phyloP scores from a whole-genome alignment of 805 yeast genomes.

The Candida germanica region DNA sequence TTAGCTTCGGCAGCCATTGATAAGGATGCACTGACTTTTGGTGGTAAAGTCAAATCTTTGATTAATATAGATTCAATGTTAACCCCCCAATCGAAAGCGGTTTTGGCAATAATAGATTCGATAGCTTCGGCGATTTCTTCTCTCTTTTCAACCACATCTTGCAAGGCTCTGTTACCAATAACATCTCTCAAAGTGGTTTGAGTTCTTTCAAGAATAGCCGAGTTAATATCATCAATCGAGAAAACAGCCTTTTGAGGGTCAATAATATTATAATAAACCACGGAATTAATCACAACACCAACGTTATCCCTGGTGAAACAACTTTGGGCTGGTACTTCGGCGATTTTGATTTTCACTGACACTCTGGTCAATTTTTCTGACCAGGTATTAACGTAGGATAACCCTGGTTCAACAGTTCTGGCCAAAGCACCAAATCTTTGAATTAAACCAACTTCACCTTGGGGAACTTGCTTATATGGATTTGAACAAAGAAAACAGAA shows the following conservation, averaged over 20 bases:
- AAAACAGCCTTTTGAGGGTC: slow-evolving; percentile 67
- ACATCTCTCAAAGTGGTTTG: slow-evolving; percentile 74
- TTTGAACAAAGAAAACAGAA: slow-evolving; percentile 57
- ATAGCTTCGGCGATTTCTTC: slow-evolving; percentile 69
- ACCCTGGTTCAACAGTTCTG: slow-evolving; percentile 67
- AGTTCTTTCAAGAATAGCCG: slow-evolving; percentile 62
- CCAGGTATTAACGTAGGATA: slow-evolving; percentile 61
- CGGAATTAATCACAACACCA: slow-evolving; percentile 58
- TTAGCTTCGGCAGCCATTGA: slow-evolving; percentile 75
- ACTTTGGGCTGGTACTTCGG: slow-evolving; percentile 63
- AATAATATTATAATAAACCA: slow-evolving; percentile 61
- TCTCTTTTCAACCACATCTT: slow-evolving; percentile 70
- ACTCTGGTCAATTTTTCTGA: slow-evolving; percentile 52
- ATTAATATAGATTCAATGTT: slow-evolving; percentile 63
- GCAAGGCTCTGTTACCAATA: slow-evolving; percentile 60
- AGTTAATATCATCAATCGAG: slow-evolving; percentile 51
- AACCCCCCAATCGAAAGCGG: slow-evolving; percentile 72
- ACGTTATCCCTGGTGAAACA: slow-evolving; percentile 75
- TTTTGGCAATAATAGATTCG: slow-evolving; percentile 55
- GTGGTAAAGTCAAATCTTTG: slow-evolving; percentile 59
- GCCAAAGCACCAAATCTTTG: slow-evolving; percentile 66
- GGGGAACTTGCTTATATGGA: slow-evolving; percentile 58
- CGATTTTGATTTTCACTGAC: slow-evolving; percentile 54
- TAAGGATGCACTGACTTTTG: slow-evolving; percentile 54
- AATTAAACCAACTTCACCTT: slow-evolving; percentile 68